Evolutionary conservation across 1,139 yeast genomes (phyloP).

Genomic region (Sugiyamaella japonica): DNA sequence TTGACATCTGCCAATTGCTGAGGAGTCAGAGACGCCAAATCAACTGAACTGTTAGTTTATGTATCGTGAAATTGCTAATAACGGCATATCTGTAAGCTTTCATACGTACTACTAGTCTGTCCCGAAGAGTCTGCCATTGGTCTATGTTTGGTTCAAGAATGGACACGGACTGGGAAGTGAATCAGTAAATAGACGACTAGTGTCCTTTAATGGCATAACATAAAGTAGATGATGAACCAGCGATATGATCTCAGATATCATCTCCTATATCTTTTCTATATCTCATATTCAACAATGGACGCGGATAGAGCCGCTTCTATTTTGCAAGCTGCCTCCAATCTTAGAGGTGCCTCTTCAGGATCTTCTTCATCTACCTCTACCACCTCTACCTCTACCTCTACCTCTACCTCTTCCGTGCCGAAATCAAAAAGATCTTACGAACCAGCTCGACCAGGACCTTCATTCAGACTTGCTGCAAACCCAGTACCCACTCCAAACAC

Average conservation of each 20-base stretch:
- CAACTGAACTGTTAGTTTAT: constrained; percentile 41
- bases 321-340: constrained; percentile 14
- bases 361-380: background rate
- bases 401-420: background rate
- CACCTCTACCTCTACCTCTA: constrained; percentile 1
- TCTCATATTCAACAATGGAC: too few relatives aligned
- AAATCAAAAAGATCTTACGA: background rate
- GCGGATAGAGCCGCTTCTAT: constrained; percentile 18
- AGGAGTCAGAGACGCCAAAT: constrained; percentile 68
- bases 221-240: background rate
- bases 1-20: constrained; percentile 85
- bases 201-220: background rate
- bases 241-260: too few relatives aligned
- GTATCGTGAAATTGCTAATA: too few relatives aligned
- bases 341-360: background rate
- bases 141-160: background rate
- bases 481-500: background rate
- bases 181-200: background rate
- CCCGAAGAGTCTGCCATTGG: constrained; percentile 13
- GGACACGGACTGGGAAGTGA: too few relatives aligned
- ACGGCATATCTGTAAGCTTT: too few relatives aligned
- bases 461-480: background rate
- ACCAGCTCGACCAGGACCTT: background rate
- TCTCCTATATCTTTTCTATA: too few relatives aligned
- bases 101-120: constrained; percentile 15